phyloP scores from a whole-genome alignment of 2,329 filamentous ascomycete genomes.

The Hypoxylon sp. region DNA sequence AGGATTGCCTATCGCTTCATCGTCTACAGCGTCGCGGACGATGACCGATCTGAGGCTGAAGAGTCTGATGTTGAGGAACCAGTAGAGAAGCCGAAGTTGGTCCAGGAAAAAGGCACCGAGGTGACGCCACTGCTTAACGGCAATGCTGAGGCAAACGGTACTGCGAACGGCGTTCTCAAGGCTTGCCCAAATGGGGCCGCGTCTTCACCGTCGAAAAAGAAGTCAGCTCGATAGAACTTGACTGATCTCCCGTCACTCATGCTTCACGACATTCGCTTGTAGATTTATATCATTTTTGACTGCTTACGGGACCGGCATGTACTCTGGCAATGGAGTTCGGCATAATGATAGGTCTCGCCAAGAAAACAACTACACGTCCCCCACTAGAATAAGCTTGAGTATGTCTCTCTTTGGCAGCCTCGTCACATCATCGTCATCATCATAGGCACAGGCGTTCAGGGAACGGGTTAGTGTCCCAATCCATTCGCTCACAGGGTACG shows the following conservation, averaged over 20 bases:
- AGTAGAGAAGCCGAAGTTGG: slow-evolving; percentile 35
- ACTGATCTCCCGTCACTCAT: slow-evolving; percentile 11
- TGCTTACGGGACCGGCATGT: slow-evolving; percentile 27
- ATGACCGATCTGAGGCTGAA: slow-evolving; percentile 79
- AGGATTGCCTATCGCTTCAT: slow-evolving; percentile 81
- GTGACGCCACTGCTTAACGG: slow-evolving; percentile 50
- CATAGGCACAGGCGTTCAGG: slow-evolving; percentile 44
- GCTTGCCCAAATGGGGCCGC: slow-evolving; percentile 44
- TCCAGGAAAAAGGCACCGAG: slow-evolving; percentile 44
- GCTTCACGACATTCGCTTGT: slow-evolving; percentile 41
- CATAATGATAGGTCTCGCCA: slow-evolving; percentile 35
- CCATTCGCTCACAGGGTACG: slow-evolving; percentile 40
- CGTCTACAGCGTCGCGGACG: slow-evolving; percentile 71
- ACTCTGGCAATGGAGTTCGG: slow-evolving; percentile 35
- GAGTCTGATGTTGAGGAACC: slow-evolving; percentile 72
- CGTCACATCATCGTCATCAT: slow-evolving; percentile 34
- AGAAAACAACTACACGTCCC: slow-evolving; percentile 9
- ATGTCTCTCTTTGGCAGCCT: slow-evolving; percentile 19
- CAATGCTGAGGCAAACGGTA: slow-evolving; percentile 50
- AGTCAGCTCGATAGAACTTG: slow-evolving; percentile 44
- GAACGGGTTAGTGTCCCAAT: slow-evolving; percentile 37
- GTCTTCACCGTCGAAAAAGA: slow-evolving; percentile 46
- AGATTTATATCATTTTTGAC: slow-evolving; percentile 26
- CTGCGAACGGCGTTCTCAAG: slow-evolving; percentile 46
- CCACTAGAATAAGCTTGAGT: slow-evolving; percentile 14